Evolutionary conservation across 306 rosid genomes (phyloP).

Genomic region (Vigna nakashimae): DNA sequence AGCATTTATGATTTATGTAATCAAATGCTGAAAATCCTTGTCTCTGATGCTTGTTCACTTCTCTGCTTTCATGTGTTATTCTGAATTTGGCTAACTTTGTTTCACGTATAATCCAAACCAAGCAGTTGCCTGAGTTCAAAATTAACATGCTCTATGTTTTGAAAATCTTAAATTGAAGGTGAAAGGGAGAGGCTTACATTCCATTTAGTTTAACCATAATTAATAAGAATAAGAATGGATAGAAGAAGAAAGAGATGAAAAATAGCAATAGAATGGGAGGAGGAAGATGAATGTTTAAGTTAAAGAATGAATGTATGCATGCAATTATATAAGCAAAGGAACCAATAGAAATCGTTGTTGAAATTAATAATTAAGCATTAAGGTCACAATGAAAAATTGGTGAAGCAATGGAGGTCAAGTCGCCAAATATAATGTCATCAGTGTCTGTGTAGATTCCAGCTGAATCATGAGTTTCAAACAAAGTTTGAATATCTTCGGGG

Average conservation of each 20-base stretch:
- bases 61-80: not conserved
- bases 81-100: not conserved
- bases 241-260: not conserved
- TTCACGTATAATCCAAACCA: not conserved
- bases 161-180: too few species aligned
- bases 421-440: slow-evolving; percentile 77
- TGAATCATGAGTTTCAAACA: slow-evolving; percentile 67
- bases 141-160: too few species aligned
- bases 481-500: slow-evolving; percentile 81
- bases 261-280: not conserved
- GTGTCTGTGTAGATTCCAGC: slow-evolving; percentile 49
- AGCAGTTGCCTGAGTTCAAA: not conserved
- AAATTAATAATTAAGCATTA: slow-evolving; percentile 41
- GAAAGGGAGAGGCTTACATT: too few species aligned
- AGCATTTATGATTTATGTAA: not conserved
- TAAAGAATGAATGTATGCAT: not conserved
- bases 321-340: not conserved
- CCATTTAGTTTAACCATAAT: not conserved
- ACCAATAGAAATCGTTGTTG: not conserved
- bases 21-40: not conserved
- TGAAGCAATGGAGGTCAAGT: slow-evolving; percentile 55
- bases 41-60: too few species aligned
- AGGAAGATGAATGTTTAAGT: too few species aligned
- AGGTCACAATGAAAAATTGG: slow-evolving; percentile 71
- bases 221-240: not conserved